Evolutionary conservation across 2,329 filamentous ascomycete species (phyloP).

Genomic region (Trichoderma cornu-damae): DNA sequence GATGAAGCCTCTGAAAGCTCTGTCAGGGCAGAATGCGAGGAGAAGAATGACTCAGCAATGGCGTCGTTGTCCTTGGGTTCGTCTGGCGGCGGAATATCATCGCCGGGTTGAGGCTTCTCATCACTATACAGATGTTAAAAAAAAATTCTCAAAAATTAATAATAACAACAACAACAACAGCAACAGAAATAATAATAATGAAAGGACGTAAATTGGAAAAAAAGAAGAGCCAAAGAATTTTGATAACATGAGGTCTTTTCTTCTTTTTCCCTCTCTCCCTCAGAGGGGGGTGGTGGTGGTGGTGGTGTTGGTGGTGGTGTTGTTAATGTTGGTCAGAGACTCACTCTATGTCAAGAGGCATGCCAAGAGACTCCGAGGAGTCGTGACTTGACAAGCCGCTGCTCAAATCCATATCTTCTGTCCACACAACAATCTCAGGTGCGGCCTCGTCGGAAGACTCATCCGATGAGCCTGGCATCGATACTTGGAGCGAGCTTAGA

Average conservation of each 20-base stretch:
- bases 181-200: too few relatives aligned
- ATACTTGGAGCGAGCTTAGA: constrained; percentile 28
- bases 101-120: constrained; percentile 22
- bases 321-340: constrained; percentile 19
- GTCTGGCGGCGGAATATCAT: constrained; percentile 20
- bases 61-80: constrained; percentile 20
- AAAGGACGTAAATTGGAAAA: too few relatives aligned
- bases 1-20: constrained; percentile 55
- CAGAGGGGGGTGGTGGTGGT: background rate
- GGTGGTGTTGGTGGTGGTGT: too few relatives aligned
- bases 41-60: constrained; percentile 42
- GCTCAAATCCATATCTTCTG: constrained; percentile 36
- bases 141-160: too few relatives aligned
- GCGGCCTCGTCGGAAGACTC: constrained; percentile 35
- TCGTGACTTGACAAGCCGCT: constrained; percentile 22
- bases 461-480: constrained; percentile 31
- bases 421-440: constrained; percentile 43
- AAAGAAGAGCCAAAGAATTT: background rate
- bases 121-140: constrained; percentile 21
- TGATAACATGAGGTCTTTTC: background rate
- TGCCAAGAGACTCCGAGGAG: constrained; percentile 24
- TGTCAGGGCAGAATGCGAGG: constrained; percentile 49
- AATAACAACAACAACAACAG: background rate
- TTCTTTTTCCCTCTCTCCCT: background rate
- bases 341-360: constrained; percentile 27